Evolutionary conservation across 1,284 basidiomycete species (phyloP).

Genomic region (Hortiboletus rubellus): DNA sequence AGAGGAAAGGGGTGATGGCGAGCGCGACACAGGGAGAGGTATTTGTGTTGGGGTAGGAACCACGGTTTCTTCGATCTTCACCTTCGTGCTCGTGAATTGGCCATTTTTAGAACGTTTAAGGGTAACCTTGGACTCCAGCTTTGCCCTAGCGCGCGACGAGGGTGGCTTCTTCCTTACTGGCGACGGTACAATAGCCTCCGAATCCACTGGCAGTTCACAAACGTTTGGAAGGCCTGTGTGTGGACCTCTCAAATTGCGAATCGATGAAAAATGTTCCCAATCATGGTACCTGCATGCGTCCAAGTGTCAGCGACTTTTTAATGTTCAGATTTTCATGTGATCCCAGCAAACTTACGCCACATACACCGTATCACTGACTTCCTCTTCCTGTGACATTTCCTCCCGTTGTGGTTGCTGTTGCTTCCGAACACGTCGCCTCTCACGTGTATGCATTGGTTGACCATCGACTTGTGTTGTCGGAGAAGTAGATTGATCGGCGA

Average conservation of each 20-base stretch:
- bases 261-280: slow-evolving; percentile 94
- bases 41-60: slow-evolving; percentile 35
- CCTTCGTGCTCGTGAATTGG: slow-evolving; percentile 26
- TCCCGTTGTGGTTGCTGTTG: slow-evolving; percentile 35
- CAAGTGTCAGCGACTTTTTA: slow-evolving; percentile 12
- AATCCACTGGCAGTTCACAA: slow-evolving; percentile 48
- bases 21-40: slow-evolving; percentile 48
- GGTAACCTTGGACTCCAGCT: slow-evolving; percentile 33
- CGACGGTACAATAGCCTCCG: slow-evolving; percentile 27
- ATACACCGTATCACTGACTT: slow-evolving; percentile 55
- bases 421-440: slow-evolving; percentile 31
- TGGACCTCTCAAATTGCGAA: slow-evolving; percentile 83
- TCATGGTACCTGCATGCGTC: slow-evolving; percentile 69
- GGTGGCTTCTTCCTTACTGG: slow-evolving; percentile 34
- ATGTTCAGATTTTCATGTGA: slow-evolving; percentile 13
- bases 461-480: slow-evolving; percentile 29
- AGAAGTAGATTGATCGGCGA: slow-evolving; percentile 29
- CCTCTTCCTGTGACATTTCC: slow-evolving; percentile 32
- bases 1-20: slow-evolving; percentile 42
- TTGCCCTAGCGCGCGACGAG: slow-evolving; percentile 21
- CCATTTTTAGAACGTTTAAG: slow-evolving; percentile 30
- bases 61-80: slow-evolving; percentile 25
- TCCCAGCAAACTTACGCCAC: slow-evolving; percentile 64
- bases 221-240: slow-evolving; percentile 77
- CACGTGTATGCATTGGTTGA: slow-evolving; percentile 34